A percentile compares a stretch with the other conserved stretches of the same genome.
phyloP scores from a whole-genome alignment of 2,329 filamentous ascomycete genomes.

The Cryphonectria radicalis region DNA sequence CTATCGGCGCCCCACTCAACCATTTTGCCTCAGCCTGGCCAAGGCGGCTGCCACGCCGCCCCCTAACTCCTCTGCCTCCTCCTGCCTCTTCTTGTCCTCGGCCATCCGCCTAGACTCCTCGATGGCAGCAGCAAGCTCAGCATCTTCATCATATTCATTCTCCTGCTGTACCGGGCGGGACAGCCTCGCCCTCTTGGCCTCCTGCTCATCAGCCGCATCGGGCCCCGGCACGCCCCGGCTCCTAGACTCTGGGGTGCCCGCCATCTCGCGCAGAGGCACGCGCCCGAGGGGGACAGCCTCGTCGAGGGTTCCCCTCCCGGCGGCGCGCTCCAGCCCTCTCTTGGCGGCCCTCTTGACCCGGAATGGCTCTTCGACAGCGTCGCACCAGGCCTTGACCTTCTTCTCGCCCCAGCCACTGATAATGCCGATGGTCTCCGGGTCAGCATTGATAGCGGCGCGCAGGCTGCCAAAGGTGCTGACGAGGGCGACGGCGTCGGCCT shows the following conservation, averaged over 20 bases:
- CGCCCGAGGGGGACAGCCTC: constrained; percentile 31
- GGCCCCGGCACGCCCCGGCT: constrained; percentile 43
- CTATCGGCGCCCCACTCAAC: constrained; percentile 23
- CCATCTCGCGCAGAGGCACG: constrained; percentile 31
- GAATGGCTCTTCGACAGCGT: constrained; percentile 83
- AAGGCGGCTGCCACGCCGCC: constrained; percentile 65
- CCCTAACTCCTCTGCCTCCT: constrained; percentile 52
- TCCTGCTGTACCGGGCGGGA: constrained; percentile 42
- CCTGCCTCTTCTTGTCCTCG: constrained; percentile 38
- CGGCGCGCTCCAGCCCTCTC: constrained; percentile 35
- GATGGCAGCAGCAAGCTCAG: constrained; percentile 52
- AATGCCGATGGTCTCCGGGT: constrained; percentile 79
- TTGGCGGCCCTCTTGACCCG: constrained; percentile 73
- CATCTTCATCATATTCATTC: constrained; percentile 55
- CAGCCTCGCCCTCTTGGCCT: constrained; percentile 36
- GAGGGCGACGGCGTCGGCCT: constrained; percentile 87
- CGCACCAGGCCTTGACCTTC: constrained; percentile 87
- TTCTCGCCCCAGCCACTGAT: constrained; percentile 95
- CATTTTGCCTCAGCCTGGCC: constrained; percentile 58
- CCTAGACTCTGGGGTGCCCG: constrained; percentile 33
- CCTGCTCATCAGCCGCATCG: neutral
- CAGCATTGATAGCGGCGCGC: constrained; percentile 83
- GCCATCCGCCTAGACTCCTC: constrained; percentile 51
- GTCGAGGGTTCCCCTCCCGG: constrained; percentile 35
- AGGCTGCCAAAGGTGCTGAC: constrained; percentile 93